Percentiles rank a stretch among this genome's conserved stretches.
Conservation (phyloP, 192 early-diverging fungal species). For the Umbelopsis sp. region DNA sequence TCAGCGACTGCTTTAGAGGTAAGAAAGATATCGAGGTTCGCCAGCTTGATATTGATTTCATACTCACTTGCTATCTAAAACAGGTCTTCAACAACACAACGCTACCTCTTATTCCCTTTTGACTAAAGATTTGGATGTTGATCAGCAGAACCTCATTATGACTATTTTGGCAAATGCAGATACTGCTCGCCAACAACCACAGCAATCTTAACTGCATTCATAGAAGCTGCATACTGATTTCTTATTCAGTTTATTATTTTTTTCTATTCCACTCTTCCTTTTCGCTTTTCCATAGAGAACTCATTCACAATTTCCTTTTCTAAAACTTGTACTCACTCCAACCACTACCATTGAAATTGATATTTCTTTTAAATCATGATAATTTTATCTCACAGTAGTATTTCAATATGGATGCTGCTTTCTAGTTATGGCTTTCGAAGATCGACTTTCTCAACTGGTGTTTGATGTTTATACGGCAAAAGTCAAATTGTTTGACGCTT, state of each 20-base stretch:
- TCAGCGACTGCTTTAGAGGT: slow-evolving; percentile 65
- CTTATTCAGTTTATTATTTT: slow-evolving; percentile 3
- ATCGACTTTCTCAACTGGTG: too few species aligned
- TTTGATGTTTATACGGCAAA: too few species aligned
- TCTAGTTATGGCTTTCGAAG: too few species aligned
- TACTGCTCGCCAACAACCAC: slow-evolving; percentile 29
- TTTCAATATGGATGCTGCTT: neutral
- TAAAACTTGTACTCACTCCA: slow-evolving; percentile 15
- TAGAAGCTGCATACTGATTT: slow-evolving; percentile 13
- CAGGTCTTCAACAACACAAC: slow-evolving; percentile 58
- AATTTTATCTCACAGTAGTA: neutral
- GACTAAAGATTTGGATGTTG: slow-evolving; percentile 54
- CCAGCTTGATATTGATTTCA: neutral
- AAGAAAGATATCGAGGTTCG: neutral
- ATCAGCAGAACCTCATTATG: slow-evolving; percentile 54
- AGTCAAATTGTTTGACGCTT: too few species aligned
- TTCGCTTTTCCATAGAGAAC: neutral
- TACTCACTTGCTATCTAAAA: neutral
- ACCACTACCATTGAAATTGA: neutral
- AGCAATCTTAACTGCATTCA: neutral
- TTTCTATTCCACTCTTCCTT: neutral
- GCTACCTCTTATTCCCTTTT: slow-evolving; percentile 54
- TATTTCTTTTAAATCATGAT: neutral
- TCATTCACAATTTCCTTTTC: neutral
- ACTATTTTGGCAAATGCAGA: slow-evolving; percentile 47